A percentile compares a stretch with the other conserved stretches of the same genome.
These are phyloP conservation scores for Leptographium flavum DNA, from an alignment of 2,329 filamentous ascomycete genomes.

Conservation along the genomic window DNA sequence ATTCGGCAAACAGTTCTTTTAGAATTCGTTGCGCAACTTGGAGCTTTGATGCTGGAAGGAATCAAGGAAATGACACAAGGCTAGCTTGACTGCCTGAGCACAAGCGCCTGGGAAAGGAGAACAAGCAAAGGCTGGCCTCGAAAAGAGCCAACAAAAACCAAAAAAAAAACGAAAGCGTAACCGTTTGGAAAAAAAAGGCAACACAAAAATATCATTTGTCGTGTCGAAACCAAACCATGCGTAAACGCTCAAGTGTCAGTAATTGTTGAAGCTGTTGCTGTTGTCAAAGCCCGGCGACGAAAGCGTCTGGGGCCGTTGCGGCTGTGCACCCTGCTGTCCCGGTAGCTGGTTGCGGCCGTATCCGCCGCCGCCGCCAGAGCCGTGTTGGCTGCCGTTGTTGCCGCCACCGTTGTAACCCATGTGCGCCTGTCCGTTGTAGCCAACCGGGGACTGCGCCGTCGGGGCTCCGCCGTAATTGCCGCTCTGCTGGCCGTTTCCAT, in stretches of 20 bases:
- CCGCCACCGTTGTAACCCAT: constrained; percentile 66
- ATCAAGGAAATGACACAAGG: neutral
- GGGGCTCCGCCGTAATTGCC: constrained; percentile 46
- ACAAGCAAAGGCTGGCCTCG: neutral
- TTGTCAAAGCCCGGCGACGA: constrained; percentile 1
- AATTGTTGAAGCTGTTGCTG: constrained; percentile 2
- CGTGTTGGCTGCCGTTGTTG: constrained; percentile 55
- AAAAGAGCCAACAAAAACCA: neutral
- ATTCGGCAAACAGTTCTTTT: constrained; percentile 1
- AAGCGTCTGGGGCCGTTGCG: neutral
- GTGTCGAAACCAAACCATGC: constrained; percentile 2
- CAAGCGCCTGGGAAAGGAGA: neutral
- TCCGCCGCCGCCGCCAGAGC: constrained; percentile 54
- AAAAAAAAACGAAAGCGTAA: neutral
- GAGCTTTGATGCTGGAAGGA: neutral
- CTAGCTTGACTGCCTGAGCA: neutral
- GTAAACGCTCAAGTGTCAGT: constrained; percentile 2
- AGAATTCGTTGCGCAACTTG: neutral
- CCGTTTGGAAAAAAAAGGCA: neutral
- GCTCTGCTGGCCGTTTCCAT: constrained; percentile 42
- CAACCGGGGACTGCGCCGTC: constrained; percentile 45
- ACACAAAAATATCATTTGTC: constrained; percentile 2
- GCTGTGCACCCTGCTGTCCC: neutral
- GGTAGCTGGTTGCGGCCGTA: neutral
- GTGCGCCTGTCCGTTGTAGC: constrained; percentile 51